Evolutionary conservation across 2,329 filamentous ascomycete genomes (phyloP).

Genomic region (Rhinocladiella similis): DNA sequence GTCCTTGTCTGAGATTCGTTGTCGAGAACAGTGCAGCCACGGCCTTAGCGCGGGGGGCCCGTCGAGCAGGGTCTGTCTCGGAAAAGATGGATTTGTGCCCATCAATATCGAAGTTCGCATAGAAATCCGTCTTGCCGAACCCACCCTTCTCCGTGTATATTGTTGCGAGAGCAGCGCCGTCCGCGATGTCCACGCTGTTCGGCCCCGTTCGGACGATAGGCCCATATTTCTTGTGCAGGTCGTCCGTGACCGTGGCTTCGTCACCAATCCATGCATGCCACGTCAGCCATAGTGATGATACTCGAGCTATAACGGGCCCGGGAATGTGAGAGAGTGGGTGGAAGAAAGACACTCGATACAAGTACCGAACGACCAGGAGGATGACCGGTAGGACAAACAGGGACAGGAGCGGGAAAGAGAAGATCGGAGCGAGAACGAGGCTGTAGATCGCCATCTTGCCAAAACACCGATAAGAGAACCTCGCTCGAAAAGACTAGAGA

Average conservation of each 20-base stretch:
- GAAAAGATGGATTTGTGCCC: slow-evolving; percentile 55
- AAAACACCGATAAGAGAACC: not conserved
- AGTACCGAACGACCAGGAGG: slow-evolving; percentile 15
- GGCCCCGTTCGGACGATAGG: slow-evolving; percentile 40
- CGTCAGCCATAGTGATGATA: slow-evolving; percentile 36
- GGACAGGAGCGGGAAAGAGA: slow-evolving; percentile 10
- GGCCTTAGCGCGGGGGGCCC: slow-evolving; percentile 50
- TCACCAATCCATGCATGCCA: slow-evolving; percentile 38
- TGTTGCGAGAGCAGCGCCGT: slow-evolving; percentile 46
- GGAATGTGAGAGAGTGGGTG: slow-evolving; percentile 44
- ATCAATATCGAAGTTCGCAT: slow-evolving; percentile 59
- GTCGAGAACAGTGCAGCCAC: slow-evolving; percentile 53
- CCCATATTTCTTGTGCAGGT: slow-evolving; percentile 38
- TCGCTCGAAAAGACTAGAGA: not conserved
- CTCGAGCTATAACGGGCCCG: slow-evolving; percentile 38
- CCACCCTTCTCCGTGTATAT: slow-evolving; percentile 56
- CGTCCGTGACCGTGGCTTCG: slow-evolving; percentile 32
- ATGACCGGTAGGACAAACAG: slow-evolving; percentile 16
- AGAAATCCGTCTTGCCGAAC: slow-evolving; percentile 54
- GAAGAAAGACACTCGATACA: slow-evolving; percentile 37
- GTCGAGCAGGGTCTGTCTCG: slow-evolving; percentile 37
- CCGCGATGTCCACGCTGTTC: slow-evolving; percentile 44
- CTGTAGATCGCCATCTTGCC: slow-evolving; percentile 13
- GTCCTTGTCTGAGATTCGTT: slow-evolving; percentile 43
- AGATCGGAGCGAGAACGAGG: slow-evolving; percentile 10